Percentiles rank a stretch among this genome's conserved stretches.
These are phyloP conservation scores for Fragilariopsis cylindrus DNA, from an alignment of 108 stramenopile genomes.

Conservation along the genomic window DNA sequence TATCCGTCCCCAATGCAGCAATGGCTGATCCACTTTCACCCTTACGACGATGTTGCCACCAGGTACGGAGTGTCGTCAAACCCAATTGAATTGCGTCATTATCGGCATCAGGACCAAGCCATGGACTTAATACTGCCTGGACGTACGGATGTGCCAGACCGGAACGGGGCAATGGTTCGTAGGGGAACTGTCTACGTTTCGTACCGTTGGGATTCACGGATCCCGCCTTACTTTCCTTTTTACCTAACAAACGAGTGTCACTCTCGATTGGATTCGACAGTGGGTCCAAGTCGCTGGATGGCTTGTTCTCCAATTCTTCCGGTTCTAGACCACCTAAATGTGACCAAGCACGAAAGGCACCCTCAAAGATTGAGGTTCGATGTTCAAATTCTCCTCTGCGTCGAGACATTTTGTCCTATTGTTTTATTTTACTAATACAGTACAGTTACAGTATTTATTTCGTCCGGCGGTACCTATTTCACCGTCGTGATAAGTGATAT, in stretches of 20 bases:
- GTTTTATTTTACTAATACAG: not conserved
- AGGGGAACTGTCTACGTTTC: conserved; percentile 68
- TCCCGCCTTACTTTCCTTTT: conserved; percentile 32
- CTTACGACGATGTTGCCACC: conserved; percentile 94
- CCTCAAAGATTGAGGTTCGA: conserved; percentile 91
- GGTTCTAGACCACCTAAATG: conserved; percentile 88
- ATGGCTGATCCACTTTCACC: conserved; percentile 85
- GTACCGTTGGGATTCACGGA: conserved; percentile 40
- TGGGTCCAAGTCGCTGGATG: conserved; percentile 69
- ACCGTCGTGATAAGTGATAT: no score
- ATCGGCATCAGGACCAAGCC: conserved; percentile 89
- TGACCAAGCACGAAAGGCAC: conserved; percentile 92
- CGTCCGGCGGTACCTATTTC: no score
- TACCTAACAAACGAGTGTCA: conserved; percentile 46
- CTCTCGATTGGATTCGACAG: conserved; percentile 64
- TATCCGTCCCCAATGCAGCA: conserved; percentile 84
- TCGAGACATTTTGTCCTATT: conserved; percentile 62
- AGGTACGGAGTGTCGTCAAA: conserved; percentile 82
- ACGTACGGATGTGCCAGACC: conserved; percentile 89
- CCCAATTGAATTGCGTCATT: conserved; percentile 88
- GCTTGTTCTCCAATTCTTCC: conserved; percentile 59
- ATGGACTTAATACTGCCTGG: conserved; percentile 87
- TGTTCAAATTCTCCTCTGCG: conserved; percentile 92
- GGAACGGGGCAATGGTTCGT: conserved; percentile 86
- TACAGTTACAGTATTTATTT: no score